Base-by-base conservation (phyloP, 805 yeast genomes). In the Candida broadrunensis region DNA sequence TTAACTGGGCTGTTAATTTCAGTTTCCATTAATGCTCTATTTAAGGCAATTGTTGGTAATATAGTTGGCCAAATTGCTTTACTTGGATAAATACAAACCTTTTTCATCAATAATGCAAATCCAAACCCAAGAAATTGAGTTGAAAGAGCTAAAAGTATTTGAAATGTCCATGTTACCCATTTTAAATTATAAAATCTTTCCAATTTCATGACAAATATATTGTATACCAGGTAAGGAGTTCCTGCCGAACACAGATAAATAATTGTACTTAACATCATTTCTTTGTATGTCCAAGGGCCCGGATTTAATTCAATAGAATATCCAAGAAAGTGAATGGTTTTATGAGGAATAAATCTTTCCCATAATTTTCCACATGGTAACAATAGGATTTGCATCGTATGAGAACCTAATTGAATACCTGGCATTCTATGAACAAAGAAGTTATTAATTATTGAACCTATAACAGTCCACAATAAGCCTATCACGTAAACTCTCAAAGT, bases 41-140 rank as follows among this genome's bases (percentile, higher is more conserved):
- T 70, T 31, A 69, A 56, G 2, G 74, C 74, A 39, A 70, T 61
- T 2, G 70, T 64, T 5, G 75, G 75, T 25, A 70, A 48, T 20
- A 68, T 57, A 3, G 73, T 67, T 17, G 75, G 75, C 75, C 75
- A 70, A 12, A 70, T 46, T 0, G 74, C 59, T 45, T 65, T 68
- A 18, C 59, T 57, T 2, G 75, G 75, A 43, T 69, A 68, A 7
- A 70, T 60, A 42, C 73, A 70, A 24, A 82, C 75, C 44, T 76
- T 73, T 51, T 84, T 72, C 70, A 81, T 70, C 16, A 82, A 52
- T 37, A 85, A 83, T 5, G 88, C 86, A 55, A 83, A 73, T 1
- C 85, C 82, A 51, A 80, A 77, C 18, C 88, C 89, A 48, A 83
- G 60, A 45, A 77, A 78, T 53, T 81, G 83, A 2, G 85, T 70